phyloP scores from a whole-genome alignment of 108 stramenopile genomes.

The Skeletonema costatum region DNA sequence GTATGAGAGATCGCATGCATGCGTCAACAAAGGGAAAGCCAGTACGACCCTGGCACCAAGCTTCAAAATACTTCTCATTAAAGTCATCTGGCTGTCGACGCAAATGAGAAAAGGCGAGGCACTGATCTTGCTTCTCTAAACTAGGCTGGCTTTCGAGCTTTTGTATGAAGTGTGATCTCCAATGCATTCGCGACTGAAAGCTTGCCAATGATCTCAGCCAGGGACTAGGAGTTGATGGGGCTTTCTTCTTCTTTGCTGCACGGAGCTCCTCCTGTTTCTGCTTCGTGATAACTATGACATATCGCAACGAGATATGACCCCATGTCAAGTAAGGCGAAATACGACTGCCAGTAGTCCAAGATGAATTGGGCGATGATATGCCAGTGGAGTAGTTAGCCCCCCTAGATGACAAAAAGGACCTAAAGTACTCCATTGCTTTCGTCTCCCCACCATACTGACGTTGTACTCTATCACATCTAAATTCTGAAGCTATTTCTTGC shows the following conservation, averaged over 20 bases:
- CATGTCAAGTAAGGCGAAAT: conserved; percentile 69
- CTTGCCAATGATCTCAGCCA: conserved; percentile 68
- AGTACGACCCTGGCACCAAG: conserved; percentile 61
- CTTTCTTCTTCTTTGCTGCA: conserved; percentile 23
- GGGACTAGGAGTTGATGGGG: conserved; percentile 14
- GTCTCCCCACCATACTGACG: conserved; percentile 69
- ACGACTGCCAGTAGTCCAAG: conserved; percentile 71
- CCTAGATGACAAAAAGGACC: conserved; percentile 59
- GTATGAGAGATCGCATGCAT: conserved; percentile 69
- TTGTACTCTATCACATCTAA: conserved; percentile 51
- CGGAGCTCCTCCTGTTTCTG: conserved; percentile 50
- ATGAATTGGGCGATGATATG: conserved; percentile 70
- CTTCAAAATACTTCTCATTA: conserved; percentile 54
- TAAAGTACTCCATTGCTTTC: conserved; percentile 50
- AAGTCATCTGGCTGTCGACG: conserved; percentile 67
- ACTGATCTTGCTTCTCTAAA: conserved; percentile 57
- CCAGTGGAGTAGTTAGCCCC: conserved; percentile 57
- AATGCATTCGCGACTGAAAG: conserved; percentile 72
- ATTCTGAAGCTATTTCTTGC: conserved; percentile 53
- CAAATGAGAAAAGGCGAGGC: conserved; percentile 58
- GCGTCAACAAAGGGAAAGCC: conserved; percentile 79
- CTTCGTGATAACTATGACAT: conserved; percentile 44
- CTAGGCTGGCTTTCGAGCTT: conserved; percentile 69
- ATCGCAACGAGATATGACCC: conserved; percentile 63
- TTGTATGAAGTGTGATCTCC: conserved; percentile 76